Evolutionary conservation across 345 rosid species (phyloP).

Genomic region (Turritis glabra): DNA sequence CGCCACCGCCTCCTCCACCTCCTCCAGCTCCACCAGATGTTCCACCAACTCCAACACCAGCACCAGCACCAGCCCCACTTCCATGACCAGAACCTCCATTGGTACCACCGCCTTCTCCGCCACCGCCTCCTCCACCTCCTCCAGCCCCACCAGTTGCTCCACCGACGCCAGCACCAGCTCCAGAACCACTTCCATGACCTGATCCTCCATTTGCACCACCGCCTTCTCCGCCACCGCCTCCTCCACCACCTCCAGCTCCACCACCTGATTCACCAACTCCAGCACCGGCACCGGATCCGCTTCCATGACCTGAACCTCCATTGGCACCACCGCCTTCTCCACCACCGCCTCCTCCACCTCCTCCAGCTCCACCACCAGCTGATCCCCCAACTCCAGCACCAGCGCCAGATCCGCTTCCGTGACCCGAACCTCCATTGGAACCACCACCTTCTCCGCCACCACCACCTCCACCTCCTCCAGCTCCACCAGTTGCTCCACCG

Average conservation of each 20-base stretch:
- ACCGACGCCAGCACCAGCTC: slow-evolving; percentile 33
- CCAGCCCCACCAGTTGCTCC: slow-evolving; percentile 12
- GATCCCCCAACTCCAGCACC: slow-evolving; percentile 7
- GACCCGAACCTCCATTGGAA: slow-evolving; percentile 4
- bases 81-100: slow-evolving; percentile 33
- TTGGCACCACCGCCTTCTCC: slow-evolving; percentile 26
- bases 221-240: slow-evolving; percentile 31
- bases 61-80: slow-evolving; percentile 31
- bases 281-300: slow-evolving; percentile 37
- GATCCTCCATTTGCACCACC: slow-evolving; percentile 36
- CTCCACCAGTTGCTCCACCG: slow-evolving; percentile 14
- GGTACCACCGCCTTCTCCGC: slow-evolving; percentile 13
- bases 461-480: slow-evolving; percentile 31
- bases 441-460: slow-evolving; percentile 14
- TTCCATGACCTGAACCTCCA: slow-evolving; percentile 40
- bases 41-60: slow-evolving; percentile 26
- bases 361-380: background rate
- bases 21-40: slow-evolving; percentile 31
- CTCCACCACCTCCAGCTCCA: slow-evolving; percentile 37
- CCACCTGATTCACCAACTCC: slow-evolving; percentile 1
- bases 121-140: slow-evolving; percentile 34
- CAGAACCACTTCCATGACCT: slow-evolving; percentile 42
- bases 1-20: slow-evolving; percentile 37
- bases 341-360: slow-evolving; percentile 4
- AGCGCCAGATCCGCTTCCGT: slow-evolving; percentile 20